Evolutionary conservation across 805 yeast species (phyloP).

Genomic region (Metschnikowia lochheadii): DNA sequence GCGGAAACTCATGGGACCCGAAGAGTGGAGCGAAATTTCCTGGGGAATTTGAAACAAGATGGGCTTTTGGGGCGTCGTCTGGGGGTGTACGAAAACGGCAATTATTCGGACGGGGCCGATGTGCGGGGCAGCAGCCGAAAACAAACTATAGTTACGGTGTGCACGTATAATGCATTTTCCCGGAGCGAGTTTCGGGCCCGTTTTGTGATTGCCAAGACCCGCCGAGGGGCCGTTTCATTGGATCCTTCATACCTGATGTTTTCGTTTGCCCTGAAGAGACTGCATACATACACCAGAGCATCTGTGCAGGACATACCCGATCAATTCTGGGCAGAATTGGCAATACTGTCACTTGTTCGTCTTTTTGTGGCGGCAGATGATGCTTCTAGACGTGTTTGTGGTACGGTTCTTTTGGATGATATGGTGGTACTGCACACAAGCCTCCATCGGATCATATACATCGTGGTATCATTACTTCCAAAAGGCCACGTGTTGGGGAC

Average conservation of each 20-base stretch:
- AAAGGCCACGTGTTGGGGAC: slow-evolving; percentile 46
- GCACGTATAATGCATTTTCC: slow-evolving; percentile 70
- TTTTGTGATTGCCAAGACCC: slow-evolving; percentile 32
- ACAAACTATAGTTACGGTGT: slow-evolving; percentile 48
- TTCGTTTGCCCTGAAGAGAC: slow-evolving; percentile 8
- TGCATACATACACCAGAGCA: slow-evolving; percentile 13
- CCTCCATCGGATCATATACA: slow-evolving; percentile 25
- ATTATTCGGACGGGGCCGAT: neutral
- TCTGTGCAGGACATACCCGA: slow-evolving; percentile 14
- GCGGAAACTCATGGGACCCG: too few relatives aligned
- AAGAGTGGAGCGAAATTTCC: neutral
- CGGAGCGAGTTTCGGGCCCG: slow-evolving; percentile 71
- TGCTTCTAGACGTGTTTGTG: slow-evolving; percentile 53
- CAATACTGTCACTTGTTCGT: slow-evolving; percentile 55
- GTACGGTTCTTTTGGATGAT: slow-evolving; percentile 40
- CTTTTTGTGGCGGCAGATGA: slow-evolving; percentile 50
- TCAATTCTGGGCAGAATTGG: slow-evolving; percentile 56
- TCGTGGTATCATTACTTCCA: slow-evolving; percentile 43
- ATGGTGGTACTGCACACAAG: slow-evolving; percentile 36
- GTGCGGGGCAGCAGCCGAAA: slow-evolving; percentile 15
- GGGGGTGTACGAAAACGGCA: neutral
- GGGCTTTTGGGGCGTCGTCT: neutral
- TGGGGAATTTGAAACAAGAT: neutral
- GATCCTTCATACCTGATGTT: slow-evolving; percentile 9
- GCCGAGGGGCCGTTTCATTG: slow-evolving; percentile 7